phyloP scores from a whole-genome alignment of 352 stramenopile genomes.

The Phytophthora europaea region DNA sequence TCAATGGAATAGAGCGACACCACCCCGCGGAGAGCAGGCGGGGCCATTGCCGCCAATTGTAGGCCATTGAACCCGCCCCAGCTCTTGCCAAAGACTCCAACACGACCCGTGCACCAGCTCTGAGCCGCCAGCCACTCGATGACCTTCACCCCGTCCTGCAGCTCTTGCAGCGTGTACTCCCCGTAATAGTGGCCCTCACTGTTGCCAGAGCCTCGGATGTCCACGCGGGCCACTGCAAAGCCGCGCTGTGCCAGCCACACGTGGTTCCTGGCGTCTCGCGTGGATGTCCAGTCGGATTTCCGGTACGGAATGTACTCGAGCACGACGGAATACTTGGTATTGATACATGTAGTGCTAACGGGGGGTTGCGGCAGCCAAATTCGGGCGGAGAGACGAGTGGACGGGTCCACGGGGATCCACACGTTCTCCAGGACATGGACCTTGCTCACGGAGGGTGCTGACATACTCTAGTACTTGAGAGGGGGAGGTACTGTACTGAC shows the following conservation, averaged over 20 bases:
- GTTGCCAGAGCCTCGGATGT: slow-evolving; percentile 60
- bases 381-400: slow-evolving; percentile 41
- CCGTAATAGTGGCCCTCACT: slow-evolving; percentile 52
- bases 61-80: slow-evolving; percentile 66
- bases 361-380: slow-evolving; percentile 46
- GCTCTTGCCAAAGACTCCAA: slow-evolving; percentile 64
- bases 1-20: slow-evolving; percentile 68
- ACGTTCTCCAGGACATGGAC: slow-evolving; percentile 51
- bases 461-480: not conserved
- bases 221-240: slow-evolving; percentile 56
- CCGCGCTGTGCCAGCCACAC: slow-evolving; percentile 57
- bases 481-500: not conserved
- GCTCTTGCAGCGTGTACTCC: slow-evolving; percentile 58
- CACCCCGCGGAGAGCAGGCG: slow-evolving; percentile 50
- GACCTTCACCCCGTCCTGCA: slow-evolving; percentile 54
- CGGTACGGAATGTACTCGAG: slow-evolving; percentile 70
- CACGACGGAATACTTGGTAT: slow-evolving; percentile 45
- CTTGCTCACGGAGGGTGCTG: not conserved
- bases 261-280: slow-evolving; percentile 55
- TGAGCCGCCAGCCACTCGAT: slow-evolving; percentile 59
- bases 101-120: slow-evolving; percentile 51
- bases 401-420: slow-evolving; percentile 44
- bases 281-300: slow-evolving; percentile 58
- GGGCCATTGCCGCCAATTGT: slow-evolving; percentile 52
- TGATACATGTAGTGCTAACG: not conserved